Conservation (phyloP, 163 green algal genomes). For the Chlorella variabilis region DNA sequence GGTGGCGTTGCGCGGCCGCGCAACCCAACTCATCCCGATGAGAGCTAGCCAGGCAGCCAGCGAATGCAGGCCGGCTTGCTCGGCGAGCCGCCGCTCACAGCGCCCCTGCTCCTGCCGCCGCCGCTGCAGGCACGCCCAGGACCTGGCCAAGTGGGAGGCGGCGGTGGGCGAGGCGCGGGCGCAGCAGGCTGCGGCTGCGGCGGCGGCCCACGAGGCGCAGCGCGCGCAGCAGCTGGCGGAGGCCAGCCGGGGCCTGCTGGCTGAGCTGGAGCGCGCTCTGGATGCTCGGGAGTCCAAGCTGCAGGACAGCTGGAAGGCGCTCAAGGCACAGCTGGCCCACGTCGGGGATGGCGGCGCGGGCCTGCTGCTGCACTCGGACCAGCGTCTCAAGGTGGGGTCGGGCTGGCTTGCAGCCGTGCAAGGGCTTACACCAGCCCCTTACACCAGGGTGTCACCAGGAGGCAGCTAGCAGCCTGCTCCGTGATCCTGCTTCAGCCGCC, state of each 20-base stretch:
- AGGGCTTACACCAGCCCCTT: neutral
- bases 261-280: conserved; percentile 60
- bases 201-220: conserved; percentile 34
- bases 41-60: too few species aligned
- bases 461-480: too few species aligned
- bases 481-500: too few species aligned
- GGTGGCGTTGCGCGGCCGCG: too few species aligned
- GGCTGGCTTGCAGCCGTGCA: neutral
- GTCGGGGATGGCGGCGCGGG: neutral
- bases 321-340: conserved; percentile 48
- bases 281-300: conserved; percentile 67
- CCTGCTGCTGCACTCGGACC: conserved; percentile 41
- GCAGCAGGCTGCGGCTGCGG: conserved; percentile 29
- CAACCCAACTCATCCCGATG: too few species aligned
- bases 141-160: conserved; percentile 40
- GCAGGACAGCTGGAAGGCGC: conserved; percentile 65
- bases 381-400: conserved; percentile 39
- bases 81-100: too few species aligned
- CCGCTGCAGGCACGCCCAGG: conserved; percentile 17
- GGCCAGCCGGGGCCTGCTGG: conserved; percentile 44
- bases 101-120: too few species aligned
- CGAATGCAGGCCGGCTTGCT: too few species aligned
- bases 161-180: conserved; percentile 35
- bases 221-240: conserved; percentile 47
- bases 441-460: too few species aligned